Evolutionary conservation across 2,329 filamentous ascomycete species (phyloP).

Genomic region (Fusarium setosum): DNA sequence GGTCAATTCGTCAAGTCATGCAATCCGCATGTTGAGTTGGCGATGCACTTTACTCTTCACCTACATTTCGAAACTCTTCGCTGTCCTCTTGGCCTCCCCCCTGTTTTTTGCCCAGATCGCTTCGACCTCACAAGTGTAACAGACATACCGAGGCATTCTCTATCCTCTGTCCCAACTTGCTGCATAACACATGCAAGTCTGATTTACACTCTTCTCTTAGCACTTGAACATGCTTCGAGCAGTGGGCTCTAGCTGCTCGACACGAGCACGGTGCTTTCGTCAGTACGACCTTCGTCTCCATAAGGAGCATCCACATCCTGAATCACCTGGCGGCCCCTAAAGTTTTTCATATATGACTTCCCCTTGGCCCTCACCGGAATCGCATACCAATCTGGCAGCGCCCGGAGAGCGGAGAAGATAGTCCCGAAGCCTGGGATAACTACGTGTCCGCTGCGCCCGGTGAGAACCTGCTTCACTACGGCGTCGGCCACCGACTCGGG

Average conservation of each 20-base stretch:
- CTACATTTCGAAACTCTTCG: not conserved
- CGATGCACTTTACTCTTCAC: not conserved
- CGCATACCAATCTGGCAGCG: conserved; percentile 73
- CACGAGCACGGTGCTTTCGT: conserved; percentile 52
- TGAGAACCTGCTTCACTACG: conserved; percentile 61
- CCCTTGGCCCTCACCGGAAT: conserved; percentile 59
- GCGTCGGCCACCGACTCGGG: conserved; percentile 57
- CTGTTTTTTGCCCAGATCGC: not conserved
- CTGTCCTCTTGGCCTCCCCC: not conserved
- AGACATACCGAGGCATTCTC: not conserved
- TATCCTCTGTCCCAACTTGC: not conserved
- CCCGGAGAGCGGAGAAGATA: conserved; percentile 57
- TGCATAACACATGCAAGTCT: not conserved
- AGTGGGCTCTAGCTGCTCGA: conserved; percentile 31
- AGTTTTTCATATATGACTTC: conserved; percentile 56
- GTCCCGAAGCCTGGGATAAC: conserved; percentile 57
- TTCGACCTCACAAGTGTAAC: not conserved
- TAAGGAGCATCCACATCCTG: conserved; percentile 56
- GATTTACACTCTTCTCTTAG: not conserved
- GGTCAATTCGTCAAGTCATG: conserved; percentile 1
- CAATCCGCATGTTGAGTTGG: not conserved
- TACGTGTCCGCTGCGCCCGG: conserved; percentile 59
- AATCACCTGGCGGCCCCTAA: conserved; percentile 60
- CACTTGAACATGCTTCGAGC: not conserved
- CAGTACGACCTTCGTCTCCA: conserved; percentile 29